Evolutionary conservation across 352 stramenopile species (phyloP), one percentile per base, ranked within the genome.

Genomic region (Globisporangium apiculatum): DNA sequence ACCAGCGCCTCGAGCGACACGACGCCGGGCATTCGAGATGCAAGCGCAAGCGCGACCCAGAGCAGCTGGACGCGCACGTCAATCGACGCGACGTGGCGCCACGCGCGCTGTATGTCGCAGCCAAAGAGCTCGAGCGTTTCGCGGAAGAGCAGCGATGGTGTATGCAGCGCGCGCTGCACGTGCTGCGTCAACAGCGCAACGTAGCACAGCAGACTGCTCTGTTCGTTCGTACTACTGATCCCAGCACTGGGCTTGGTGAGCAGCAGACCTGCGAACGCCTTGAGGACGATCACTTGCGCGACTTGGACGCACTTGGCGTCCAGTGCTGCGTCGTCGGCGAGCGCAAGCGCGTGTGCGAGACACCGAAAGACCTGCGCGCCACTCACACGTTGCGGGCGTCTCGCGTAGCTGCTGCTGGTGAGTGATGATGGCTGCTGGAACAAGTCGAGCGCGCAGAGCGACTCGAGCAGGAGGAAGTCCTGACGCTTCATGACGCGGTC

Each of bases 111-210:
- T 9, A 89, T 17, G 15, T 89, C 81, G 24, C 73, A 57, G 55
- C 78, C 67, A 37, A 87, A 86, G 61, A 89, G 89, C 7, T 72
- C 62, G 3, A 91, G 61, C 8, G 78, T 86, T 48, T 91, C 78
- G 31, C 62, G 75, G 42, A 91, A 71, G 0, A 68, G 65, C 5
- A 83, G 40, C 7, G 69, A 53, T 10, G 61, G 66, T 10, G 61
- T 53, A 9, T 60, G 67, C 5, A 80, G 43, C 14, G 85, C 65
- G 1, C 68, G 64, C 41, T 85, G 69, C 53, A 80, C 86, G 41
- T 90, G 79, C 3, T 67, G 62, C 18, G 68, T 76, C 35, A 89
- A 58, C 9, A 93, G 61, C 10, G 72, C 66, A 7, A 79, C 73
- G 55, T 89, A 91, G 51, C 71, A 81, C 18, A 81, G 43, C 43